Conservation (phyloP, 176 grass and related monocot species). For the Oryza brachyantha region DNA sequence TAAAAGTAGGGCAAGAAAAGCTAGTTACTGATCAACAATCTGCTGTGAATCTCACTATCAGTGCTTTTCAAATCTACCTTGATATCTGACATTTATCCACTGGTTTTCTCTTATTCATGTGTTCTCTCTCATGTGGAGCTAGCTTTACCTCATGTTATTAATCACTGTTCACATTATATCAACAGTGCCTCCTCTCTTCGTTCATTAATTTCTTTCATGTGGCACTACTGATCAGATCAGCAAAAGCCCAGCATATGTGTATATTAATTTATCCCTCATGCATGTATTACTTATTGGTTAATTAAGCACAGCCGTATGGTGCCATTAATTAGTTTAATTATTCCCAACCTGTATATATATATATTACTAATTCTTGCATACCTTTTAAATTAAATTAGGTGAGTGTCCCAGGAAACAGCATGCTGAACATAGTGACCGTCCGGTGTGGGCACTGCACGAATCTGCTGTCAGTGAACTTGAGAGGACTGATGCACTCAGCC, state of each 20-base stretch:
- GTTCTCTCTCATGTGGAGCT: not conserved
- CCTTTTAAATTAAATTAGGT: conserved; percentile 35
- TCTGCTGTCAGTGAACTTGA: conserved; percentile 52
- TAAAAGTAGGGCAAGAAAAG: conserved; percentile 37
- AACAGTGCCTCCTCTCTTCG: not conserved
- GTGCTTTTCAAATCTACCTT: conserved; percentile 41
- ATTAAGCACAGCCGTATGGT: not conserved
- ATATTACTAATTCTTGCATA: not conserved
- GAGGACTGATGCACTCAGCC: conserved; percentile 34
- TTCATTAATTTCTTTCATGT: not conserved
- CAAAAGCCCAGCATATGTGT: not conserved
- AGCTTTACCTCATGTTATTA: not conserved
- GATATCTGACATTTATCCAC: conserved; percentile 16
- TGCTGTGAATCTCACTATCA: conserved; percentile 34
- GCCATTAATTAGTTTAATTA: not conserved
- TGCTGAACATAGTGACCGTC: conserved; percentile 54
- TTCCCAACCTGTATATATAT: not conserved
- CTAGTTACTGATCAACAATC: not conserved
- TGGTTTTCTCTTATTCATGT: not conserved
- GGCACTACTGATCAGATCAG: no score
- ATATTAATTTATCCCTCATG: not conserved
- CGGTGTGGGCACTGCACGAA: conserved; percentile 64
- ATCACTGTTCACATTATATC: not conserved
- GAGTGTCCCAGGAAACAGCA: conserved; percentile 59
- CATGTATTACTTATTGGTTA: not conserved